phyloP scores from a whole-genome alignment of 768 basidiomycete genomes.

The Boletellus emodensis region DNA sequence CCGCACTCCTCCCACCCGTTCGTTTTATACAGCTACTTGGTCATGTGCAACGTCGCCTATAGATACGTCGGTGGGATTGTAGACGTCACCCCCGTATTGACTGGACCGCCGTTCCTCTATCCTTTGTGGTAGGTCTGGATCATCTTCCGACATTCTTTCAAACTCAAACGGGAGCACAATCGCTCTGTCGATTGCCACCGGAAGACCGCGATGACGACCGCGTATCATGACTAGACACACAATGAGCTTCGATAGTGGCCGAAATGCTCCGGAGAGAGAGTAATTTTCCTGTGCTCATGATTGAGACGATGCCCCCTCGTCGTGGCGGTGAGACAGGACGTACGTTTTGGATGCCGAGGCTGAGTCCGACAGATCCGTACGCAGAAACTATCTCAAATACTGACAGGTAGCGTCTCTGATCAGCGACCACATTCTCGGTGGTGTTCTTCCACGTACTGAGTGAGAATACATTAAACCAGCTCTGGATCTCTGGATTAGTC shows the following conservation, averaged over 20 bases:
- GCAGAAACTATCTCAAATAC: slow-evolving; percentile 88
- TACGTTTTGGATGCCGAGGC: slow-evolving; percentile 81
- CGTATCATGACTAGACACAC: slow-evolving; percentile 89
- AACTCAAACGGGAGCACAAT: slow-evolving; percentile 75
- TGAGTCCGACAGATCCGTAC: slow-evolving; percentile 86
- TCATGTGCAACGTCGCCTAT: not conserved
- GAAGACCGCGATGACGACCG: slow-evolving; percentile 85
- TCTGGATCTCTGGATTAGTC: slow-evolving; percentile 45
- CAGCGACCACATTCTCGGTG: not conserved
- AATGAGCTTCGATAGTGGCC: slow-evolving; percentile 82
- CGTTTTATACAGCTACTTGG: not conserved
- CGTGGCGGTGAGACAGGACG: slow-evolving; percentile 19
- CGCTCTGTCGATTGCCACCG: slow-evolving; percentile 85
- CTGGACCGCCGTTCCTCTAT: slow-evolving; percentile 13
- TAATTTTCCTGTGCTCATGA: slow-evolving; percentile 58
- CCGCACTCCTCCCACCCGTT: not conserved
- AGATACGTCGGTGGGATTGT: not conserved
- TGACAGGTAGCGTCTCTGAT: slow-evolving; percentile 21
- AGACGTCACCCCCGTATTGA: not conserved
- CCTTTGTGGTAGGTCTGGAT: slow-evolving; percentile 2
- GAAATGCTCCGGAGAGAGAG: slow-evolving; percentile 75
- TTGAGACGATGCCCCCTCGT: not conserved
- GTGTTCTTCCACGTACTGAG: slow-evolving; percentile 49
- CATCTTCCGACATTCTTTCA: slow-evolving; percentile 23
- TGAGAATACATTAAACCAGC: slow-evolving; percentile 83